Percentiles rank a stretch among this genome's conserved stretches.
These are phyloP conservation scores for Nicotiana benthamiana DNA, from an alignment of 257 asterid genomes.

Conservation along the genomic window DNA sequence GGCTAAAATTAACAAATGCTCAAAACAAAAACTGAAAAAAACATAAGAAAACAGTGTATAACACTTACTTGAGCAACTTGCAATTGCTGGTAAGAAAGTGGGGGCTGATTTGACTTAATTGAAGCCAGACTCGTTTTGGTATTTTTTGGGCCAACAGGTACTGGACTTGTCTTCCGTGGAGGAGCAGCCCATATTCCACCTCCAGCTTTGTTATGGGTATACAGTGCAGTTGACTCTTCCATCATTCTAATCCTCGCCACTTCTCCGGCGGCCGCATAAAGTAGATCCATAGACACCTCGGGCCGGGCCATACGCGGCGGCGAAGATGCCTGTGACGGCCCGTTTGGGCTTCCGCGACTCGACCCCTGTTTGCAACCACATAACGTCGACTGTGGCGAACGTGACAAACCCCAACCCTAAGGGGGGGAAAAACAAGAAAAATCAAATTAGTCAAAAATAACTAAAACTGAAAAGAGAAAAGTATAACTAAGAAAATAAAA, in stretches of 20 bases:
- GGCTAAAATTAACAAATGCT: not conserved
- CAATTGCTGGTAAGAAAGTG: conserved; percentile 5
- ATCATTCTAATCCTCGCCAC: conserved; percentile 13
- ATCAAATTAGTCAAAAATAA: not conserved
- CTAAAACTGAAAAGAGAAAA: not conserved
- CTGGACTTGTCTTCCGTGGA: conserved; percentile 1
- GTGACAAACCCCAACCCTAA: conserved; percentile 38
- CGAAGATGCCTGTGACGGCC: conserved; percentile 34
- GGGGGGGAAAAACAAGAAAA: not conserved
- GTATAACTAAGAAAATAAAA: too few relatives aligned
- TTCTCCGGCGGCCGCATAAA: conserved; percentile 7
- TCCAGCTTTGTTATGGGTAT: not conserved
- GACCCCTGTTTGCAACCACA: conserved; percentile 38
- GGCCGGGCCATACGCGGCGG: conserved; percentile 23
- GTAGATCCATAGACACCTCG: conserved; percentile 13
- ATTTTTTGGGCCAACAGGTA: not conserved
- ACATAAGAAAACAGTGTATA: not conserved
- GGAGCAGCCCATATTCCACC: conserved; percentile 10
- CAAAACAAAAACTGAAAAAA: not conserved
- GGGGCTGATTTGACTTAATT: not conserved
- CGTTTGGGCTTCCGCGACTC: conserved; percentile 34
- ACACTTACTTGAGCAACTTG: conserved; percentile 1
- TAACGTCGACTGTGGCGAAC: conserved; percentile 78
- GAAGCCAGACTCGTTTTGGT: not conserved
- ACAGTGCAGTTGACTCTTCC: not conserved